phyloP scores from a whole-genome alignment of 257 asterid species.

The Salvia hispanica region DNA sequence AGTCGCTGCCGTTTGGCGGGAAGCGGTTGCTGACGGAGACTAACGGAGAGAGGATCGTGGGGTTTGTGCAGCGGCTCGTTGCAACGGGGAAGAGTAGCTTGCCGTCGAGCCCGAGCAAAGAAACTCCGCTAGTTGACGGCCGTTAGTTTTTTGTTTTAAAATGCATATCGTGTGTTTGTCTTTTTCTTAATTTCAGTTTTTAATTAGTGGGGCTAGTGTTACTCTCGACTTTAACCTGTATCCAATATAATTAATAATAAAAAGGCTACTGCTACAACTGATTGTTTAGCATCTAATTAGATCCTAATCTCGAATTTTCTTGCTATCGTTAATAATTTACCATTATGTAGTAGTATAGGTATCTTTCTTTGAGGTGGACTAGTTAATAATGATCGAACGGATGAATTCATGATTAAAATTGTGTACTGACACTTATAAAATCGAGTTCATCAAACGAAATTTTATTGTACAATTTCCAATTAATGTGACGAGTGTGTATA shows the following conservation, averaged over 20 bases:
- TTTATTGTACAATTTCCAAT: not conserved
- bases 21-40: slow-evolving; percentile 85
- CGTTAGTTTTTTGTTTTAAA: slow-evolving; percentile 46
- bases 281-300: slow-evolving; percentile 30
- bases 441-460: not conserved
- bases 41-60: slow-evolving; percentile 70
- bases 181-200: slow-evolving; percentile 30
- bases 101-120: slow-evolving; percentile 93
- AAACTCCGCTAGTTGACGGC: slow-evolving; percentile 68
- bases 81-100: slow-evolving; percentile 65
- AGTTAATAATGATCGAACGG: too few relatives aligned
- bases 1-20: slow-evolving; percentile 93
- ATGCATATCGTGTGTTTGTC: not conserved
- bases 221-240: slow-evolving; percentile 39
- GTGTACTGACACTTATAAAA: not conserved
- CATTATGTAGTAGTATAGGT: not conserved
- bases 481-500: not conserved
- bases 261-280: slow-evolving; percentile 20
- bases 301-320: slow-evolving; percentile 24
- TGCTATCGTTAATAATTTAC: slow-evolving; percentile 4
- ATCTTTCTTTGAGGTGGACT: not conserved
- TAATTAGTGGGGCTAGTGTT: slow-evolving; percentile 30
- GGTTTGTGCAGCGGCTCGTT: slow-evolving; percentile 79
- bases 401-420: not conserved
- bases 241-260: slow-evolving; percentile 31